A percentile compares a stretch with the other conserved stretches of the same genome.
Evolutionary conservation across 2,329 filamentous ascomycete species (phyloP).

Genomic region (Xylaria digitata): DNA sequence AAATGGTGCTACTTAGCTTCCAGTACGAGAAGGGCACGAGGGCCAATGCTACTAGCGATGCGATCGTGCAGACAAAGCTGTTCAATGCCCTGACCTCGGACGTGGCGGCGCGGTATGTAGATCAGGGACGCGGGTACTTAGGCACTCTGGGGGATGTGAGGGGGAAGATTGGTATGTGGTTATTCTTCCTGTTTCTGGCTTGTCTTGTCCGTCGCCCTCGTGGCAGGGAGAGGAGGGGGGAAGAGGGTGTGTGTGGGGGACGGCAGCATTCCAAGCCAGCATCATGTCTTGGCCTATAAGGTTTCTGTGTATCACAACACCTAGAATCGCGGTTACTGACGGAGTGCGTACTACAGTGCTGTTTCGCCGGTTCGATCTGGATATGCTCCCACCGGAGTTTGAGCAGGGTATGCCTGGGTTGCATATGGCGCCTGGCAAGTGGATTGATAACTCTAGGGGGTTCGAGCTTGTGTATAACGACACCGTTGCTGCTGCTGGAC

Average conservation of each 20-base stretch:
- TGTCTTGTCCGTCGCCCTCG: background rate
- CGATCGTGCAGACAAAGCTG: constrained; percentile 53
- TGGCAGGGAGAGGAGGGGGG: no score
- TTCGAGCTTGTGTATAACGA: constrained; percentile 58
- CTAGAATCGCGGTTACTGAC: background rate
- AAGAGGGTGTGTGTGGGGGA: no score
- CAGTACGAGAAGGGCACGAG: constrained; percentile 58
- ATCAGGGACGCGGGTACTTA: constrained; percentile 37
- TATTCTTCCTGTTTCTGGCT: background rate
- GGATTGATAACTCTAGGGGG: constrained; percentile 56
- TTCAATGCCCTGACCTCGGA: constrained; percentile 54
- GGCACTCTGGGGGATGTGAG: constrained; percentile 40
- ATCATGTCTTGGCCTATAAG: background rate
- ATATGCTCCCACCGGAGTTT: constrained; percentile 42
- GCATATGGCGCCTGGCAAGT: constrained; percentile 58
- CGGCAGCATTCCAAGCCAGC: background rate
- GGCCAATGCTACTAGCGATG: constrained; percentile 50
- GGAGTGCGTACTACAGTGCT: constrained; percentile 44
- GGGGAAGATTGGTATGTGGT: constrained; percentile 44
- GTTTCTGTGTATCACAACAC: no score
- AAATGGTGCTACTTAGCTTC: constrained; percentile 59
- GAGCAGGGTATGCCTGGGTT: constrained; percentile 56
- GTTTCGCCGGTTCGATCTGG: constrained; percentile 59
- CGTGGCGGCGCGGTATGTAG: constrained; percentile 55
- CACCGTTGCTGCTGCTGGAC: constrained; percentile 40